These are phyloP conservation scores for Pyrenophora graminea DNA, from an alignment of 2,329 filamentous ascomycete species.

Conservation along the genomic window DNA sequence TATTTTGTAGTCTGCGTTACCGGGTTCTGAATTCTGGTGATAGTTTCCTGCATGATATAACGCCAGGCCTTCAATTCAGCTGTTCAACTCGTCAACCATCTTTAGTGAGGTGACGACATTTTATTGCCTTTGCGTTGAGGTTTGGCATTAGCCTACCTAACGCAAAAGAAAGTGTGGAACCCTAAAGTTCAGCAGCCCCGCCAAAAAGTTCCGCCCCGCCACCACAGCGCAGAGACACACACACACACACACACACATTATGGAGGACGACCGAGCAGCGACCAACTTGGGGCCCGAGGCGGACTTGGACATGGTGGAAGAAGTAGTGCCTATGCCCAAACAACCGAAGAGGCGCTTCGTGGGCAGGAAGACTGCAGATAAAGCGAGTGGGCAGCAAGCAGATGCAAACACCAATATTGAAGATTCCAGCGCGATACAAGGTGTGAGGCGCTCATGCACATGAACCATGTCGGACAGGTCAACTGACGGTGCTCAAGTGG, in stretches of 20 bases:
- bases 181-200: constrained; percentile 17
- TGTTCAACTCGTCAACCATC: too few species aligned
- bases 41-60: too few species aligned
- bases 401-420: constrained; percentile 55
- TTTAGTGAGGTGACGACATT: too few species aligned
- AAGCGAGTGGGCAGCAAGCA: constrained; percentile 54
- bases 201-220: constrained; percentile 18
- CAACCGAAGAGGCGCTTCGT: constrained; percentile 93
- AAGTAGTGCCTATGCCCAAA: constrained; percentile 55
- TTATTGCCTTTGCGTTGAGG: too few species aligned
- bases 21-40: too few species aligned
- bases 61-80: too few species aligned
- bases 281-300: constrained; percentile 72
- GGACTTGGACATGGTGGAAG: constrained; percentile 64
- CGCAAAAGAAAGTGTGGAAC: background rate
- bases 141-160: background rate
- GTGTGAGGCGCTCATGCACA: constrained; percentile 51
- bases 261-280: constrained; percentile 76
- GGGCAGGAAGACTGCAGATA: constrained; percentile 73
- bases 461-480: background rate
- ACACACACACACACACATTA: constrained; percentile 44
- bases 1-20: too few species aligned
- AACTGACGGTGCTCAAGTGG: constrained; percentile 56
- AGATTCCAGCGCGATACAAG: constrained; percentile 69
- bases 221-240: constrained; percentile 11